phyloP scores from a whole-genome alignment of 2,329 filamentous ascomycete species.

The Trichoderma sp. region DNA sequence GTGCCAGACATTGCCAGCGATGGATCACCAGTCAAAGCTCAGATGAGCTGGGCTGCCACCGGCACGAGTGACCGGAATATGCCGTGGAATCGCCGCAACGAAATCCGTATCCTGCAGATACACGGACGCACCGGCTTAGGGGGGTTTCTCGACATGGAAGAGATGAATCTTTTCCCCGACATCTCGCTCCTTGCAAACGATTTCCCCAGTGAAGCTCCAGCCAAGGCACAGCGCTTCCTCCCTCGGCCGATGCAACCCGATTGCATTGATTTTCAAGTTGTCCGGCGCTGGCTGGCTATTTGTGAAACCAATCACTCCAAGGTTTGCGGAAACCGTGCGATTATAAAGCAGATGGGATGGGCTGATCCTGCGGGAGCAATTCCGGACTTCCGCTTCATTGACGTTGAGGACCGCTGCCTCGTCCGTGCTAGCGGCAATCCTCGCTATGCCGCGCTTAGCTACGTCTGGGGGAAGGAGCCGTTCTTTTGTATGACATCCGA shows the following conservation, averaged over 20 bases:
- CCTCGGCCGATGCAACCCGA: background rate
- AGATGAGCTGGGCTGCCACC: background rate
- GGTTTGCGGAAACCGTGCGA: background rate
- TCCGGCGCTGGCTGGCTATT: background rate
- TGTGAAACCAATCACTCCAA: background rate
- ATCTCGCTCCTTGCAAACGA: background rate
- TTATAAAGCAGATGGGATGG: background rate
- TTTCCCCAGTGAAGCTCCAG: background rate
- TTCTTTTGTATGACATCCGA: background rate
- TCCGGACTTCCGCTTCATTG: background rate
- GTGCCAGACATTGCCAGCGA: background rate
- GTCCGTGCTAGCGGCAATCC: background rate
- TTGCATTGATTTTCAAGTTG: background rate
- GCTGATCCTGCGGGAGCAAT: background rate
- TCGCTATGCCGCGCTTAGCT: slow-evolving; percentile 6
- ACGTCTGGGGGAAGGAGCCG: background rate
- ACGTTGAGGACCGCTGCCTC: background rate
- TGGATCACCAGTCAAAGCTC: background rate
- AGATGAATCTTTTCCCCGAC: background rate
- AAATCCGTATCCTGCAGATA: background rate
- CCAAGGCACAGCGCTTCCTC: background rate
- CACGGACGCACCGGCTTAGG: background rate
- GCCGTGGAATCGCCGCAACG: background rate
- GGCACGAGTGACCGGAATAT: background rate
- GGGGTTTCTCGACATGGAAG: background rate